Evolutionary conservation across 352 stramenopile species (phyloP).

Genomic region (Globisporangium spiculum): DNA sequence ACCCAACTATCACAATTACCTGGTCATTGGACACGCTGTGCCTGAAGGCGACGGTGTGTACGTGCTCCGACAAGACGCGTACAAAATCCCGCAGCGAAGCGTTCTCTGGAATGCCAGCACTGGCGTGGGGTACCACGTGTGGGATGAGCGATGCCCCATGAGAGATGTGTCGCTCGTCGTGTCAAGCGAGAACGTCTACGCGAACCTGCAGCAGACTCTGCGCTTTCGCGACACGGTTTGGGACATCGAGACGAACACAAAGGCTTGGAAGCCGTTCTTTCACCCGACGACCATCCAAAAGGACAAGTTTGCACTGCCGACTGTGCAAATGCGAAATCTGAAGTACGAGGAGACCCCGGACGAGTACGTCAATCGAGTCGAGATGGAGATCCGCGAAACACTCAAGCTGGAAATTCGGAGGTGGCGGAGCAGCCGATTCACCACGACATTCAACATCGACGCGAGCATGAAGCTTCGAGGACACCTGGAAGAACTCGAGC

Average conservation of each 20-base stretch:
- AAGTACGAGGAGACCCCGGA: slow-evolving; percentile 54
- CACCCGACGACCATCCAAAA: slow-evolving; percentile 22
- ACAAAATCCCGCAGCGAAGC: slow-evolving; percentile 41
- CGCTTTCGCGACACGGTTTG: slow-evolving; percentile 69
- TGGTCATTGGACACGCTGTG: slow-evolving; percentile 84
- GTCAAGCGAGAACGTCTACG: slow-evolving; percentile 89
- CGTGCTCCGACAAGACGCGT: slow-evolving; percentile 62
- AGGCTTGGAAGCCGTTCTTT: slow-evolving; percentile 88
- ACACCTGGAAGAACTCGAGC: slow-evolving; percentile 73
- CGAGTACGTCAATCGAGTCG: slow-evolving; percentile 62
- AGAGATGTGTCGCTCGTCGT: slow-evolving; percentile 84
- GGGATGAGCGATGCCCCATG: slow-evolving; percentile 83
- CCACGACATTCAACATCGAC: slow-evolving; percentile 88
- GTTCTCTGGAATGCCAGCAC: slow-evolving; percentile 90
- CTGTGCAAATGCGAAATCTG: slow-evolving; percentile 57
- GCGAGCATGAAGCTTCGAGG: slow-evolving; percentile 71
- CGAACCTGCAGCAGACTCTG: slow-evolving; percentile 73
- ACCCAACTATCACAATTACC: slow-evolving; percentile 47
- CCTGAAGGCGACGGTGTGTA: slow-evolving; percentile 89
- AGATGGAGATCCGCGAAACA: slow-evolving; percentile 72
- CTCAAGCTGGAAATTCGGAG: slow-evolving; percentile 86
- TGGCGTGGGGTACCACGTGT: slow-evolving; percentile 68
- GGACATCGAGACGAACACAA: slow-evolving; percentile 73
- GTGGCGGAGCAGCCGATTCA: slow-evolving; percentile 81
- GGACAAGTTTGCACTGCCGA: slow-evolving; percentile 26